phyloP scores from a whole-genome alignment of 2,329 filamentous ascomycete species.

The Talaromyces sp. region DNA sequence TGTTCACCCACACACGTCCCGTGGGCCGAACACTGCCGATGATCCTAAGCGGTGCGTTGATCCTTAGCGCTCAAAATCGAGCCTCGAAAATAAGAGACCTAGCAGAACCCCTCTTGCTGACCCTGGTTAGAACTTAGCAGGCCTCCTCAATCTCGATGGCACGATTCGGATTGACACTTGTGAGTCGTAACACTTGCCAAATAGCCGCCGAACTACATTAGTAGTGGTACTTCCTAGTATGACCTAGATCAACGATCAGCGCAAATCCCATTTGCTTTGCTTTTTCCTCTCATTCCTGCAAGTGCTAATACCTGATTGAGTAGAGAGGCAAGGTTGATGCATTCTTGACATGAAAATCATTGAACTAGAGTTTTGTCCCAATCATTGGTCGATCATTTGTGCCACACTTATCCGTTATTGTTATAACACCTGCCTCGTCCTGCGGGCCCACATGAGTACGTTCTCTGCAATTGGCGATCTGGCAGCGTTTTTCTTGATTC shows the following conservation, averaged over 20 bases:
- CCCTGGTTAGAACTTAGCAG: too few species aligned
- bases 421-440: background rate
- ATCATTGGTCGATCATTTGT: background rate
- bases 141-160: background rate
- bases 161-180: background rate
- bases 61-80: background rate
- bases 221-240: background rate
- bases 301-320: background rate
- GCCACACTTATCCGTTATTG: background rate
- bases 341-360: background rate
- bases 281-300: background rate
- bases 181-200: background rate
- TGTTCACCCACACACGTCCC: background rate
- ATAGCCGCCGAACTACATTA: background rate
- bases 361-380: background rate
- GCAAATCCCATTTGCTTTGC: background rate
- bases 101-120: background rate
- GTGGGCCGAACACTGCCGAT: background rate
- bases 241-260: background rate
- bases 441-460: background rate
- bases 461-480: background rate
- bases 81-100: background rate
- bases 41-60: background rate
- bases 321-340: background rate
- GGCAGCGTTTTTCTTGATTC: background rate